These are phyloP conservation scores for Sphagnum tenellum DNA, from an alignment of 225 moss, liverwort and hornwort species.

Conservation along the genomic window DNA sequence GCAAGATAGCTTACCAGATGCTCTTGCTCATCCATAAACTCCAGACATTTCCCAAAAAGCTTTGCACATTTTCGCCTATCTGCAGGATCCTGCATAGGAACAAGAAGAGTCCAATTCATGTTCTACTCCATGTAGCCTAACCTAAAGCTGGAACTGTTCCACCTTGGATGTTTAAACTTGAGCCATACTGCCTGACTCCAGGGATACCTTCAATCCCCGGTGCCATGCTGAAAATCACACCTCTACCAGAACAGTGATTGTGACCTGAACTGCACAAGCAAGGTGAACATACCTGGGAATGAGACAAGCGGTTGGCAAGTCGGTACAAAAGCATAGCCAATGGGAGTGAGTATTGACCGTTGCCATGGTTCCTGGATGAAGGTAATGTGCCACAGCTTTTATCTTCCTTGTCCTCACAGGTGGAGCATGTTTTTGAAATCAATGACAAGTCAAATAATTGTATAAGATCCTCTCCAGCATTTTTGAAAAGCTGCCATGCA, in stretches of 20 bases:
- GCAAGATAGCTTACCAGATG: slow-evolving; percentile 45
- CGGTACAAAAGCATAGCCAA: slow-evolving; percentile 97
- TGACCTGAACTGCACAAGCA: no score
- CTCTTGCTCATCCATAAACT: slow-evolving; percentile 98
- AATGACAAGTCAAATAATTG: slow-evolving; percentile 90
- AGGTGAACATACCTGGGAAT: slow-evolving; percentile 52
- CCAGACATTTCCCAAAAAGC: slow-evolving; percentile 87
- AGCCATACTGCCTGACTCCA: no score
- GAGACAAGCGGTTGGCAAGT: slow-evolving; percentile 82
- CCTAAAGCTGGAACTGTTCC: background rate
- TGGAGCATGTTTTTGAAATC: slow-evolving; percentile 70
- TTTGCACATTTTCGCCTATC: slow-evolving; percentile 85
- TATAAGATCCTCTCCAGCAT: slow-evolving; percentile 97
- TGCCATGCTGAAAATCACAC: no score
- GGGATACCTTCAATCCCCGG: no score
- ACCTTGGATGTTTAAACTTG: background rate
- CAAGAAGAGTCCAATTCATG: background rate
- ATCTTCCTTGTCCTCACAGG: slow-evolving; percentile 61
- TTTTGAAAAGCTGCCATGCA: slow-evolving; percentile 71
- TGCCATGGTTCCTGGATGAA: slow-evolving; percentile 56
- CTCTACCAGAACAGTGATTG: no score
- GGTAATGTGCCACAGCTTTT: slow-evolving; percentile 57
- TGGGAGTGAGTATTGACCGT: slow-evolving; percentile 88
- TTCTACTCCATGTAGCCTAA: background rate
- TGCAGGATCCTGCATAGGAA: slow-evolving; percentile 58